phyloP scores from a whole-genome alignment of 192 early-diverging fungal genomes.

The Umbelopsis ramanniana region DNA sequence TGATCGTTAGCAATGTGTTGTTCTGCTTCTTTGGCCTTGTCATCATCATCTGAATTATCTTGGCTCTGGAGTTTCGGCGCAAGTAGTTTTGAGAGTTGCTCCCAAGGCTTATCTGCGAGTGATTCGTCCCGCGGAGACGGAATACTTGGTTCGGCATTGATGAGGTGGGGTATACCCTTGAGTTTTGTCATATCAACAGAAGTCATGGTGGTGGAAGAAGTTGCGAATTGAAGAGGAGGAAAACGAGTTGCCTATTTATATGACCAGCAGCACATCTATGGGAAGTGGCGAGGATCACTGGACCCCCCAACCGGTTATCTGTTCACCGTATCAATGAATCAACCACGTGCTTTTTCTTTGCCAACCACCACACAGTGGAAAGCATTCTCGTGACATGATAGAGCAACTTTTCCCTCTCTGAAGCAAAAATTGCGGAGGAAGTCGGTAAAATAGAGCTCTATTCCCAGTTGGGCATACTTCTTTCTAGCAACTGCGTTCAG shows the following conservation, averaged over 20 bases:
- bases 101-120: slow-evolving; percentile 14
- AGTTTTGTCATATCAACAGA: slow-evolving; percentile 20
- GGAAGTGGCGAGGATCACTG: not conserved
- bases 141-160: not conserved
- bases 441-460: not conserved
- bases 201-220: not conserved
- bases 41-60: not conserved
- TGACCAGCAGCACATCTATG: not conserved
- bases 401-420: too few species aligned
- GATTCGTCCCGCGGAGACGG: not conserved
- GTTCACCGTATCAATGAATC: not conserved
- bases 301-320: not conserved
- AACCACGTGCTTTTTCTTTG: not conserved
- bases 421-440: too few species aligned
- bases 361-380: not conserved
- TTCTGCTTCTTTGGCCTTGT: not conserved
- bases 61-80: not conserved
- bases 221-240: not conserved
- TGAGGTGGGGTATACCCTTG: slow-evolving; percentile 10
- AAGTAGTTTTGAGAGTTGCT: slow-evolving; percentile 16
- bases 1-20: not conserved
- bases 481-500: not conserved
- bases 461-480: not conserved
- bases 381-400: not conserved
- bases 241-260: not conserved